A percentile compares a stretch with the other conserved stretches of the same genome.
Evolutionary conservation across 805 yeast genomes (phyloP).

Genomic region (Candida silvatica): DNA sequence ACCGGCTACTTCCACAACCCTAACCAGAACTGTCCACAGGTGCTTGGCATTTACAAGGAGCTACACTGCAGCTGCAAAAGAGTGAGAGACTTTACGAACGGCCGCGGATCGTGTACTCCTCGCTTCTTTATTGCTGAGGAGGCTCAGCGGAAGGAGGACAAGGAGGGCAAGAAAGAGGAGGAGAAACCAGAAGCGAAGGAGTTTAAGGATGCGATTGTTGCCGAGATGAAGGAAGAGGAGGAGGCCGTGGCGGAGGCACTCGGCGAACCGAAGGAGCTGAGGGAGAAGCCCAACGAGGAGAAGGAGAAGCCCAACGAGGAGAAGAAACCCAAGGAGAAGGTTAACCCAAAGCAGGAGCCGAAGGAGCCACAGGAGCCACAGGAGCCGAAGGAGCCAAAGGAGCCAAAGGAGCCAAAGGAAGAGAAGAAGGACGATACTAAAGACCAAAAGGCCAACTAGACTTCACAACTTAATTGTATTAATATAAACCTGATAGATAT

Average conservation of each 20-base stretch:
- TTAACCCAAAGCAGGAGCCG: no score
- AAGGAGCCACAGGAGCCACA: no score
- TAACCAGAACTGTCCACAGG: conserved; percentile 50
- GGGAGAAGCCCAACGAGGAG: no score
- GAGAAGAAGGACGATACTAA: no score
- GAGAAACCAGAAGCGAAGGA: neutral
- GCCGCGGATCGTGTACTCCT: conserved; percentile 42
- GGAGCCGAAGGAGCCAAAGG: no score
- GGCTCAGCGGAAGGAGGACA: neutral
- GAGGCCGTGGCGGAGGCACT: neutral
- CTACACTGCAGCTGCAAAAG: conserved; percentile 45
- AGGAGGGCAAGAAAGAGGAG: neutral
- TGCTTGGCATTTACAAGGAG: conserved; percentile 31
- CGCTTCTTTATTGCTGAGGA: conserved; percentile 24
- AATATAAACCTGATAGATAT: no score
- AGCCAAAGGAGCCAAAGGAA: no score
- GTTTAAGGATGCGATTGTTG: neutral
- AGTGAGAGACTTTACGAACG: conserved; percentile 40
- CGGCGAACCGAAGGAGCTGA: no score
- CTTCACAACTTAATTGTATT: no score
- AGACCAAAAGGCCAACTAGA: no score
- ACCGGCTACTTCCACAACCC: conserved; percentile 52
- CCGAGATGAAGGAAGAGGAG: neutral
- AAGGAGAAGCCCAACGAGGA: no score
- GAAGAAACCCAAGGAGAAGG: no score